These are phyloP conservation scores for Achaetomium macrosporum DNA, from an alignment of 2,329 filamentous ascomycete genomes.

Conservation along the genomic window DNA sequence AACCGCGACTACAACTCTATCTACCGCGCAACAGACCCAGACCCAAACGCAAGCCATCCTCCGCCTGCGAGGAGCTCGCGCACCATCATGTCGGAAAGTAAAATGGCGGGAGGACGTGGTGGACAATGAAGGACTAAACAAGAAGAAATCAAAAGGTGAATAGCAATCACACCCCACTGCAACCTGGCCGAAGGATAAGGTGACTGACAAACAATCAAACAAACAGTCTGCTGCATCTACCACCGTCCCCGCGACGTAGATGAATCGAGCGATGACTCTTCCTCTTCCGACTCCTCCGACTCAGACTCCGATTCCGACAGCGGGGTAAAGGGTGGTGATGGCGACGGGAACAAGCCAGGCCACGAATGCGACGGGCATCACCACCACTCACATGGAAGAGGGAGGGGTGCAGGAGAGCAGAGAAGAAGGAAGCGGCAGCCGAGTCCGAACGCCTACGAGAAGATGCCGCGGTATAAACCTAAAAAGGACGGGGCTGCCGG, in stretches of 20 bases:
- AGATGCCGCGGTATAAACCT: constrained; percentile 53
- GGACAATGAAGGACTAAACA: constrained; percentile 90
- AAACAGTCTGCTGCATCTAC: constrained; percentile 95
- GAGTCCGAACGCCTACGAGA: constrained; percentile 79
- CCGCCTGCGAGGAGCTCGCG: constrained; percentile 46
- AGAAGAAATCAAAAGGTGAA: constrained; percentile 88
- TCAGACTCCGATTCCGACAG: constrained; percentile 44
- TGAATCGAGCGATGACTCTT: constrained; percentile 71
- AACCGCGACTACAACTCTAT: constrained; percentile 12
- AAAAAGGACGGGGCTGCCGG: constrained; percentile 21
- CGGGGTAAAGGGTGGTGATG: constrained; percentile 19
- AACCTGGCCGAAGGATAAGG: background rate
- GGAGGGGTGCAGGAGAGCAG: constrained; percentile 31
- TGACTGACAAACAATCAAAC: background rate
- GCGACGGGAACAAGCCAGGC: constrained; percentile 30
- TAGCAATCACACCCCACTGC: background rate
- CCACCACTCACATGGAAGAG: constrained; percentile 25
- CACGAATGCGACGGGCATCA: constrained; percentile 32
- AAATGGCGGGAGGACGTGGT: constrained; percentile 91
- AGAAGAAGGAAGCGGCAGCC: constrained; percentile 48
- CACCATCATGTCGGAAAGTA: constrained; percentile 55
- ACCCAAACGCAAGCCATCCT: constrained; percentile 36
- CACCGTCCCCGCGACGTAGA: constrained; percentile 76
- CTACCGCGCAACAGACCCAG: constrained; percentile 7
- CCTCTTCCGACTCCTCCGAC: constrained; percentile 48